These are phyloP conservation scores for Melanopsichium pennsylvanicum DNA, from an alignment of 1,284 basidiomycete species.

Conservation along the genomic window DNA sequence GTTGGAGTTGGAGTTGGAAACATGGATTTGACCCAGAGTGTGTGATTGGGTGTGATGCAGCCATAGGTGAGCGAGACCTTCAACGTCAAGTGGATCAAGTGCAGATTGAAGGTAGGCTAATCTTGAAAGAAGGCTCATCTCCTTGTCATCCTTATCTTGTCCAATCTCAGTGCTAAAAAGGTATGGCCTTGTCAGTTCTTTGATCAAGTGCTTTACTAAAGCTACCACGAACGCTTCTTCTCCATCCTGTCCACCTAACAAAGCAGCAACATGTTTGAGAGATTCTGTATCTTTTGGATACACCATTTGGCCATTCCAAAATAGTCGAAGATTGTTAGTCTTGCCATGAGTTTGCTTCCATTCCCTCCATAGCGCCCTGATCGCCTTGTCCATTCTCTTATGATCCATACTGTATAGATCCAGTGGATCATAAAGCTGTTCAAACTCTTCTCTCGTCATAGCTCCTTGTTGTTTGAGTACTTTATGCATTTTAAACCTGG, in stretches of 20 bases:
- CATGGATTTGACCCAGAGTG: slow-evolving; percentile 13
- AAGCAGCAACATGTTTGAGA: neutral
- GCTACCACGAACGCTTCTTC: slow-evolving; percentile 2
- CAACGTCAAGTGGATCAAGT: slow-evolving; percentile 83
- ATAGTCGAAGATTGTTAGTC: slow-evolving; percentile 42
- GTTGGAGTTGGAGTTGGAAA: neutral
- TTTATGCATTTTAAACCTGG: slow-evolving; percentile 38
- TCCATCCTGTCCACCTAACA: slow-evolving; percentile 1
- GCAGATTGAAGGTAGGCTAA: slow-evolving; percentile 77
- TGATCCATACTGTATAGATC: slow-evolving; percentile 31
- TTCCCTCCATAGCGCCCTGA: slow-evolving; percentile 24
- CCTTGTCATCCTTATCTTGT: too few relatives aligned
- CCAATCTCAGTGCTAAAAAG: neutral
- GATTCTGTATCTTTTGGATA: slow-evolving; percentile 3
- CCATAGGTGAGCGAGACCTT: slow-evolving; percentile 71
- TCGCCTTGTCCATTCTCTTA: slow-evolving; percentile 17
- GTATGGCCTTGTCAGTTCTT: slow-evolving; percentile 7
- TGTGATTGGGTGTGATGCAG: slow-evolving; percentile 17
- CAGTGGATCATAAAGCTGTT: slow-evolving; percentile 37
- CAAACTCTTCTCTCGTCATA: slow-evolving; percentile 14
- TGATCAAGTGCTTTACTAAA: neutral
- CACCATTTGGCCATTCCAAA: slow-evolving; percentile 35
- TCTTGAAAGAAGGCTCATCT: slow-evolving; percentile 68
- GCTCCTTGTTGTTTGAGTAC: slow-evolving; percentile 7
- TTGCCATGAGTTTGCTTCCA: slow-evolving; percentile 16